These are phyloP conservation scores for Wickerhamomyces hampshirensis DNA, from an alignment of 805 yeast genomes.

Conservation along the genomic window DNA sequence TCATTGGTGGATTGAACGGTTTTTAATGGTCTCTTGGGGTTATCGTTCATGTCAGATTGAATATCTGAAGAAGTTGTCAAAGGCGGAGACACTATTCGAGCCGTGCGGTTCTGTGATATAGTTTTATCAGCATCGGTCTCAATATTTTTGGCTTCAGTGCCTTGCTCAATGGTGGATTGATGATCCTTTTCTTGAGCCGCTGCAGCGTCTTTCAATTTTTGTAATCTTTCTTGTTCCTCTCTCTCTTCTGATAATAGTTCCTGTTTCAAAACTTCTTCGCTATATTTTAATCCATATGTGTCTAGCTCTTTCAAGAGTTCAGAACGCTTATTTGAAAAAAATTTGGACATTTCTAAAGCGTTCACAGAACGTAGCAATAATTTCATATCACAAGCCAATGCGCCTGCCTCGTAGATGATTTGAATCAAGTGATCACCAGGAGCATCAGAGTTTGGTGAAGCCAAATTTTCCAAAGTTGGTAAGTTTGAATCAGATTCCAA, in stretches of 20 bases:
- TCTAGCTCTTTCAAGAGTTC: conserved; percentile 17
- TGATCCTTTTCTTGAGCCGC: neutral
- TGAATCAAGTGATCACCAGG: conserved; percentile 55
- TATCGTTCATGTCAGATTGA: too few relatives aligned
- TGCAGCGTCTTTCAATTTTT: neutral
- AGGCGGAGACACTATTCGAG: too few relatives aligned
- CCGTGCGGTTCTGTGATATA: too few relatives aligned
- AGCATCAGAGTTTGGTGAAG: conserved; percentile 49
- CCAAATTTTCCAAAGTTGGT: conserved; percentile 53
- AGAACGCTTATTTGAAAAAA: conserved; percentile 29
- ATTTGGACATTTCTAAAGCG: conserved; percentile 44
- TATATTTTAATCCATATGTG: conserved; percentile 2
- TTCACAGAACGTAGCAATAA: conserved; percentile 54
- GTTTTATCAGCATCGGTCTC: too few relatives aligned
- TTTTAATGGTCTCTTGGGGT: too few relatives aligned
- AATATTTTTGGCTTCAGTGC: too few relatives aligned
- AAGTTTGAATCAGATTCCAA: conserved; percentile 5
- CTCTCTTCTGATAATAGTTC: neutral
- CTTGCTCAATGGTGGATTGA: too few relatives aligned
- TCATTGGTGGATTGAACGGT: too few relatives aligned
- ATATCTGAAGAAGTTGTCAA: too few relatives aligned
- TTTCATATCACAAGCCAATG: conserved; percentile 58
- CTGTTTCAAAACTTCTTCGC: conserved; percentile 4
- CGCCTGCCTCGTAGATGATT: conserved; percentile 56
- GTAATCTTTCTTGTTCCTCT: neutral